A percentile compares a stretch with the other conserved stretches of the same genome.
Evolutionary conservation across 305 asterid species (phyloP).

Genomic region (Rubia peregrina): DNA sequence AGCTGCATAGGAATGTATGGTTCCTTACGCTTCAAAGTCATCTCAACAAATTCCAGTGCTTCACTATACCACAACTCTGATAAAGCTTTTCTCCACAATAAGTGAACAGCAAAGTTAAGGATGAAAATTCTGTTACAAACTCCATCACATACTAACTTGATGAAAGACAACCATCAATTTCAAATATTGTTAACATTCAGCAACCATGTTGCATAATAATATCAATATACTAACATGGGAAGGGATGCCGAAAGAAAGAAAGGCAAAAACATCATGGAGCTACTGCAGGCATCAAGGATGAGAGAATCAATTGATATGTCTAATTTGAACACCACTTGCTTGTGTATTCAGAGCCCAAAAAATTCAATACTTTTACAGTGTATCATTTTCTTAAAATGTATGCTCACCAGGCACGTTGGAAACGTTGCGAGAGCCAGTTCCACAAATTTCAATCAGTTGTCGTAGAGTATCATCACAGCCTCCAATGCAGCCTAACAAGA

Average conservation of each 20-base stretch:
- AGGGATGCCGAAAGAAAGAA: neutral
- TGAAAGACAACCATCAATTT: neutral
- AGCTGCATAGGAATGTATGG: neutral
- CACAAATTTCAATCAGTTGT: conserved; percentile 83
- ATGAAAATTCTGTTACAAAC: neutral
- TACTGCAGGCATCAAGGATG: neutral
- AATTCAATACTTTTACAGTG: neutral
- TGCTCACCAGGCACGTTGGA: conserved; percentile 51
- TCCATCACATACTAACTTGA: conserved; percentile 3
- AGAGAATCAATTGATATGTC: neutral
- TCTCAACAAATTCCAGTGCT: neutral
- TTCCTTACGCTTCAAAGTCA: neutral
- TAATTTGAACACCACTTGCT: too few species aligned
- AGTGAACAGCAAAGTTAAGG: neutral
- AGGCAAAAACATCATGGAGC: neutral
- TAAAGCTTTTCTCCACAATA: neutral
- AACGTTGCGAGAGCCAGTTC: conserved; percentile 76
- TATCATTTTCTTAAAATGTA: neutral
- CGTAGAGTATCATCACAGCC: conserved; percentile 78
- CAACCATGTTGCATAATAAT: conserved; percentile 1
- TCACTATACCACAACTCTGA: neutral
- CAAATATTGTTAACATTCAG: neutral
- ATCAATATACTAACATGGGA: neutral
- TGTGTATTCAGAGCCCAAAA: neutral
- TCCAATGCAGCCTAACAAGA: conserved; percentile 79